These are phyloP conservation scores for Aspergillus hortae DNA, from an alignment of 2,329 filamentous ascomycete genomes.

Conservation along the genomic window DNA sequence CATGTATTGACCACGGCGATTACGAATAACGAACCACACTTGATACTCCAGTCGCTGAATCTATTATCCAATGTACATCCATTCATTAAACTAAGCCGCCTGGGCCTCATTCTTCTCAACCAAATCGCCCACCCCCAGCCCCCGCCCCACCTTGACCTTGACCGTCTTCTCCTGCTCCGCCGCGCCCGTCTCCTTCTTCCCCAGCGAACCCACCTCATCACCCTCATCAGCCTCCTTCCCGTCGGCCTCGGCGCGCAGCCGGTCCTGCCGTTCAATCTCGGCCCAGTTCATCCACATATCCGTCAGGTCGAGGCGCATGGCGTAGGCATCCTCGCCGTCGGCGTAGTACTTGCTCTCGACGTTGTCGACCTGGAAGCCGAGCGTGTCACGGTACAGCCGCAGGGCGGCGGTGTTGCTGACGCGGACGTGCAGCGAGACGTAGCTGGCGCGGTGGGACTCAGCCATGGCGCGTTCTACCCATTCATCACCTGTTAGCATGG, in stretches of 20 bases:
- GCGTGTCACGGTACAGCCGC: constrained; percentile 86
- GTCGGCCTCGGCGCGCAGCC: constrained; percentile 30
- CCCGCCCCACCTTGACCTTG: constrained; percentile 80
- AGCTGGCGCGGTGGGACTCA: constrained; percentile 84
- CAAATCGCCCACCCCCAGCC: constrained; percentile 67
- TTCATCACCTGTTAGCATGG: too few relatives aligned
- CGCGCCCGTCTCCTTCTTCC: constrained; percentile 44
- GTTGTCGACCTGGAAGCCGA: constrained; percentile 83
- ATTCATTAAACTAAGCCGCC: constrained; percentile 3
- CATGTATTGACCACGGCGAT: neutral
- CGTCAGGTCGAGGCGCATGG: constrained; percentile 82
- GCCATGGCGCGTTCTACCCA: constrained; percentile 84
- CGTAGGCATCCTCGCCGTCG: constrained; percentile 92
- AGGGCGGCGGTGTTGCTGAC: constrained; percentile 89
- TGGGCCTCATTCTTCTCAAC: constrained; percentile 47
- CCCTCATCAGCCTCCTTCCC: constrained; percentile 57
- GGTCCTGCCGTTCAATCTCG: constrained; percentile 41
- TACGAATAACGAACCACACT: neutral
- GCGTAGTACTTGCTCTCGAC: constrained; percentile 63
- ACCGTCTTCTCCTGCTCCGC: constrained; percentile 61
- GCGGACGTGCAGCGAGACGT: constrained; percentile 94
- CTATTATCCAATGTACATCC: neutral
- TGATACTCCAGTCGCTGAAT: neutral
- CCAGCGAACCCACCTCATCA: constrained; percentile 65
- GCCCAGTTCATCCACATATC: constrained; percentile 45